Base-by-base conservation (phyloP, 768 basidiomycete genomes). In the Trametes villosa region DNA sequence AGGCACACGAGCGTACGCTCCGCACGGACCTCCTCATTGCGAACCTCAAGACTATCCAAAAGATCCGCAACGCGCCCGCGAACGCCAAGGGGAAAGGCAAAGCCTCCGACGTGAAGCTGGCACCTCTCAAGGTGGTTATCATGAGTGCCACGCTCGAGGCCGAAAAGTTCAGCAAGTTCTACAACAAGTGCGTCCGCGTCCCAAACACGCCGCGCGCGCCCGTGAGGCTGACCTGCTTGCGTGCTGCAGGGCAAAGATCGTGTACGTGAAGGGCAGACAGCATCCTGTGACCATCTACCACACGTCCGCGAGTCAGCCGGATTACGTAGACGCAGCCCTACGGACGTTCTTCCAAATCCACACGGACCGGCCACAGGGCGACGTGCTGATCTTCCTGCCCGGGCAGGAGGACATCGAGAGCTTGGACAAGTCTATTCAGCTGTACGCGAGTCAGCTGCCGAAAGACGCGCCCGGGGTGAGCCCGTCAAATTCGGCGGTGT, bases 101-200 rank as follows among this genome's bases (percentile, higher is more conserved):
- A 49, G 70, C 69, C 15, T 15, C 26, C 15, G 53, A 68, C 2
- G 67, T 71, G 15, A 69, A 70, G 41, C 68, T 79, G 3, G 86
- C 86, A 60, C 88, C 90, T 17, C 82, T 99, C 60, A 98, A 96
- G 73, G 83, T 99, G 38, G 83, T 99, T 22, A 84, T 99, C 65
- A 99, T 99, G 97, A 95, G 93, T 73, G 97, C 97, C 3, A 98
- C 97, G 8, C 81, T 99, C 34, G 96, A 99, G 70, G 96, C 96
- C 0, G 89, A 96, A 65, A 94, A 92, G 65, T 98, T 99, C 73
- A 91, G 91, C 75, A 80, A 78, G 30, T 99, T 96, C 75, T 97
- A 91, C 69, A 71, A 86, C 70, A 81, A 86, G 96, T 96, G 65
- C 38, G 91, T 80, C 7, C 26, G n/a, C 20, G 26, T 34, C 15